Conservation (phyloP, 2,329 filamentous ascomycete species). For the Stromatinia cepivora region DNA sequence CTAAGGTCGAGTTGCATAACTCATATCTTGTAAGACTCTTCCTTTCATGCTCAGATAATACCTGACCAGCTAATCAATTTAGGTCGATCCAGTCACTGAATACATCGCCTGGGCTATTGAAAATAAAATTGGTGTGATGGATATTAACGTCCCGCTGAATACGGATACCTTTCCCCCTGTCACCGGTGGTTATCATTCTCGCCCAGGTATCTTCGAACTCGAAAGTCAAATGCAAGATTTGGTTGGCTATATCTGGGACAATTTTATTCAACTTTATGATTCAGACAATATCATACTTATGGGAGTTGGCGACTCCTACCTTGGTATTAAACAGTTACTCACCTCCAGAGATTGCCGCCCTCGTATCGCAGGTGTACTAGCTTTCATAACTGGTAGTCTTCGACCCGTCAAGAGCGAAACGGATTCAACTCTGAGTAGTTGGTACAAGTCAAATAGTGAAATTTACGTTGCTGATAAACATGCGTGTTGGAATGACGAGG, state of each 20-base stretch:
- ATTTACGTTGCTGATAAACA: constrained; percentile 78
- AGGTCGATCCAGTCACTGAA: constrained; percentile 69
- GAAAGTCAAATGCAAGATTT: constrained; percentile 65
- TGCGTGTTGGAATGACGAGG: constrained; percentile 69
- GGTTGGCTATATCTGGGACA: constrained; percentile 90
- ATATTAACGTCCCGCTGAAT: constrained; percentile 76
- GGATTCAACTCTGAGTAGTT: constrained; percentile 69
- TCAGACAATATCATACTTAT: constrained; percentile 74
- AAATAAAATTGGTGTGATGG: constrained; percentile 81
- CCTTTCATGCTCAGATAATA: constrained; percentile 47
- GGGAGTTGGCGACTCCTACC: constrained; percentile 85
- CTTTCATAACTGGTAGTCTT: constrained; percentile 76
- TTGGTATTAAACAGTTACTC: constrained; percentile 78
- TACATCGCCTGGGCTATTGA: constrained; percentile 82
- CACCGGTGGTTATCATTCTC: not conserved
- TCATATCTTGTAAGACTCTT: constrained; percentile 69
- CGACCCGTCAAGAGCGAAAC: constrained; percentile 78
- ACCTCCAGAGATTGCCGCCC: constrained; percentile 71
- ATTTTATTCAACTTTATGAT: constrained; percentile 81
- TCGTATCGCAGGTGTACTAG: constrained; percentile 70
- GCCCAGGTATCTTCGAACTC: constrained; percentile 52
- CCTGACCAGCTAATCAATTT: not conserved
- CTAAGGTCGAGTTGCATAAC: constrained; percentile 77
- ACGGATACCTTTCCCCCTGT: constrained; percentile 23
- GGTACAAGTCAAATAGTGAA: constrained; percentile 81